Percentiles rank a stretch among this genome's conserved stretches.
phyloP scores from a whole-genome alignment of 192 early-diverging fungal genomes.

The Mortierella alpina region DNA sequence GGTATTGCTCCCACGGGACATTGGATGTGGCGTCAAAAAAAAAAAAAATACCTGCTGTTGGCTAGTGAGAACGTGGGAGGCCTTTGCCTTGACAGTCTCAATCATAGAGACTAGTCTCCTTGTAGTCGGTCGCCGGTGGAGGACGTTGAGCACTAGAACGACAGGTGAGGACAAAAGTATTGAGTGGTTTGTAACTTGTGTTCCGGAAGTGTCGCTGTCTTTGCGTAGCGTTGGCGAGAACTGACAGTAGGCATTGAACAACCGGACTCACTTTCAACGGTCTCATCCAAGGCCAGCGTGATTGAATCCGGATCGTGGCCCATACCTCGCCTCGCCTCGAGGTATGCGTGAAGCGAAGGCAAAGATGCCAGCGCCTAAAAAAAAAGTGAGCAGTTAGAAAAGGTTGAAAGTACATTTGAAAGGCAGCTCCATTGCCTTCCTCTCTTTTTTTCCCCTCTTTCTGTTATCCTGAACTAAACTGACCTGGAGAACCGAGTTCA shows the following conservation, averaged over 20 bases:
- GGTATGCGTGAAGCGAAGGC: constrained; percentile 25
- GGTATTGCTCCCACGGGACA: not conserved
- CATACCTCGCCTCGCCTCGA: constrained; percentile 28
- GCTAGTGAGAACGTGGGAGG: constrained; percentile 62
- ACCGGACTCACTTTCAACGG: constrained; percentile 51
- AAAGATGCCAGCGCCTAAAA: constrained; percentile 37
- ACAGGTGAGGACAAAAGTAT: constrained; percentile 3
- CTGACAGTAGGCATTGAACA: not conserved
- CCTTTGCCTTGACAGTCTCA: constrained; percentile 59
- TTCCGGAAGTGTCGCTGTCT: constrained; percentile 8
- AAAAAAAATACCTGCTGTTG: constrained; percentile 57
- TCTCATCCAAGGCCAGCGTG: constrained; percentile 27
- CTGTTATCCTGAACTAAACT: not conserved
- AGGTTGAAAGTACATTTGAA: not conserved
- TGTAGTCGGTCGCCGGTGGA: constrained; percentile 41
- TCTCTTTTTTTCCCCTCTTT: not conserved
- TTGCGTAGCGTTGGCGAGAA: not conserved
- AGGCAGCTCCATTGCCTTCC: not conserved
- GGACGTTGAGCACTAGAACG: constrained; percentile 45
- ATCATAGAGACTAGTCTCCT: constrained; percentile 58
- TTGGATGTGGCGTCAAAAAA: not conserved
- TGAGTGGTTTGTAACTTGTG: constrained; percentile 40
- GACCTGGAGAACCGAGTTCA: constrained; percentile 86
- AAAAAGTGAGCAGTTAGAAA: not conserved
- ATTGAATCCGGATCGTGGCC: constrained; percentile 34